Percentiles rank a stretch among this genome's conserved stretches.
Evolutionary conservation across 768 basidiomycete species (phyloP).

Genomic region (Naganishia onofrii): DNA sequence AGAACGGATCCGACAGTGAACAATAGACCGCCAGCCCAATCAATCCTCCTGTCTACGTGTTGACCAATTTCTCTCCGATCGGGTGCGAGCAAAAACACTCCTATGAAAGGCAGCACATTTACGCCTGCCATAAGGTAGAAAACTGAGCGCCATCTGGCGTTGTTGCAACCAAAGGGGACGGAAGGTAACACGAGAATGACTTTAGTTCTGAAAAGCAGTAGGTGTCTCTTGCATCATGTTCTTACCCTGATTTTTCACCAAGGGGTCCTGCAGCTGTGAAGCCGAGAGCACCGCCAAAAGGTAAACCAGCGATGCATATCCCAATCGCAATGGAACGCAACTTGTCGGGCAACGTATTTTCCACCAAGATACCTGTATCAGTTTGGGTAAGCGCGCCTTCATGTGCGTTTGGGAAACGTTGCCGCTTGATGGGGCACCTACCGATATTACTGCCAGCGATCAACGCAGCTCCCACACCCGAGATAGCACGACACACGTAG

Average conservation of each 20-base stretch:
- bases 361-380: conserved; percentile 5
- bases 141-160: neutral
- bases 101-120: neutral
- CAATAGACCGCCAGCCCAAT: conserved; percentile 71
- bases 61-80: conserved; percentile 8
- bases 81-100: neutral
- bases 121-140: conserved; percentile 1
- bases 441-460: conserved; percentile 1
- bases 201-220: neutral
- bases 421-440: neutral
- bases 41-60: conserved; percentile 57
- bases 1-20: conserved; percentile 64
- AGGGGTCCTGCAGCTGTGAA: neutral
- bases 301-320: conserved; percentile 9
- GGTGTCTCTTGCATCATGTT: neutral
- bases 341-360: neutral
- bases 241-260: neutral
- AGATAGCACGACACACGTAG: neutral
- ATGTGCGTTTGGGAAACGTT: neutral
- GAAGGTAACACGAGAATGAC: neutral
- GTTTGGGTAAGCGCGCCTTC: neutral
- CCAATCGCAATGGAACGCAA: neutral
- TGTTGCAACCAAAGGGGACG: neutral
- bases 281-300: neutral
- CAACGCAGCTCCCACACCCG: neutral